These are phyloP conservation scores for Diospyros kaki DNA, from an alignment of 148 eudicot species.

Conservation along the genomic window DNA sequence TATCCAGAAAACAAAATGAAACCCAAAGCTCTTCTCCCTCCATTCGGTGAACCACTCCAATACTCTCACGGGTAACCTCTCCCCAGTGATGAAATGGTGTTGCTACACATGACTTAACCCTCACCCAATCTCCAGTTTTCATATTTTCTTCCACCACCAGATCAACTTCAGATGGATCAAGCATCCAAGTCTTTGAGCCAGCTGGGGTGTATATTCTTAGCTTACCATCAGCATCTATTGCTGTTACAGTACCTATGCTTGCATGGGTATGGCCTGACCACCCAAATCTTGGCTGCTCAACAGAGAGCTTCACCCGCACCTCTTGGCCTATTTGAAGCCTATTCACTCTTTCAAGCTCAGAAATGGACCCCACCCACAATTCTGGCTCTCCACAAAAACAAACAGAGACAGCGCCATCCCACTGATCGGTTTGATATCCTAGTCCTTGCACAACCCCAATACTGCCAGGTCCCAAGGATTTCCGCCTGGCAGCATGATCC, in stretches of 20 bases:
- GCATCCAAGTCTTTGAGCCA: constrained; percentile 75
- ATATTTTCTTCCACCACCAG: constrained; percentile 58
- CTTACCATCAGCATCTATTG: constrained; percentile 86
- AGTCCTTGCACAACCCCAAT: constrained; percentile 86
- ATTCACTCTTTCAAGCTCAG: constrained; percentile 50
- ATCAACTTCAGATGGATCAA: constrained; percentile 91
- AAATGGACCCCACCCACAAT: constrained; percentile 58
- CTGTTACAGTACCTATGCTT: constrained; percentile 61
- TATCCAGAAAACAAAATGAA: constrained; percentile 76
- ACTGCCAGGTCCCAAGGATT: constrained; percentile 64
- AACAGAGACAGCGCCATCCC: constrained; percentile 63
- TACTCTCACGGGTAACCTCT: constrained; percentile 64
- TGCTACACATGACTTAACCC: constrained; percentile 46
- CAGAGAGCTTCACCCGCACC: constrained; percentile 48
- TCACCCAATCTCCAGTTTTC: constrained; percentile 71
- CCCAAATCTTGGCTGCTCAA: constrained; percentile 91
- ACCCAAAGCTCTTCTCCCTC: constrained; percentile 85
- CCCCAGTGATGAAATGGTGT: constrained; percentile 88
- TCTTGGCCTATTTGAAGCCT: constrained; percentile 60
- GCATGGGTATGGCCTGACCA: constrained; percentile 87
- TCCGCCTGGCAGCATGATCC: constrained; percentile 50
- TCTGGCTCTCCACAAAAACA: constrained; percentile 83
- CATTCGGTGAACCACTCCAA: constrained; percentile 85
- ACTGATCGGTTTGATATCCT: constrained; percentile 51
- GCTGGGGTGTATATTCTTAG: constrained; percentile 76